Conservation (phyloP, 1,139 yeast genomes). For the Debaryomyces subglobosus region DNA sequence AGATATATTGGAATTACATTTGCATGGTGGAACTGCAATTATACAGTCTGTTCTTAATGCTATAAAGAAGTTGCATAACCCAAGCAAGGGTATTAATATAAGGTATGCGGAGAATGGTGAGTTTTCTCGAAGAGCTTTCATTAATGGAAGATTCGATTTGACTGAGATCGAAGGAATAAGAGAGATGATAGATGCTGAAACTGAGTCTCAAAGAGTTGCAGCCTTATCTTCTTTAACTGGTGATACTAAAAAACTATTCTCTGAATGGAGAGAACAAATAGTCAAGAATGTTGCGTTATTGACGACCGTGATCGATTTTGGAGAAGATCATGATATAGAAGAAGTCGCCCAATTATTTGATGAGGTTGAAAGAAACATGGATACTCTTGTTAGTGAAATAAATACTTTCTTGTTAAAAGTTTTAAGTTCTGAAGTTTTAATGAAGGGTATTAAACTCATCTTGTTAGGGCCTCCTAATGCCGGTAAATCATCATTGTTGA, state of each 20-base stretch:
- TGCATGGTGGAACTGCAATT: constrained; percentile 94
- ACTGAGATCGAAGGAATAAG: constrained; percentile 91
- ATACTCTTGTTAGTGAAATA: constrained; percentile 47
- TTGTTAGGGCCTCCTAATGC: constrained; percentile 95
- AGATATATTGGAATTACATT: constrained; percentile 80
- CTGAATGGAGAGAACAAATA: constrained; percentile 67
- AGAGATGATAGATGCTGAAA: constrained; percentile 91
- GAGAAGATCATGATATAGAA: constrained; percentile 89
- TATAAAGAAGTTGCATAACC: constrained; percentile 54
- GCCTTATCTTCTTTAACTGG: constrained; percentile 79
- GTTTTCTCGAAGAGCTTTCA: constrained; percentile 81
- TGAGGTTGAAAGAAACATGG: constrained; percentile 50
- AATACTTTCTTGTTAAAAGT: constrained; percentile 51
- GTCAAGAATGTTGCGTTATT: constrained; percentile 70
- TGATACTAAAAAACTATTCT: constrained; percentile 54
- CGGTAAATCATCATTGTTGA: constrained; percentile 88
- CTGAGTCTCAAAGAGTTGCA: constrained; percentile 81
- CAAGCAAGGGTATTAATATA: constrained; percentile 44
- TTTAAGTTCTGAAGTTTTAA: constrained; percentile 62
- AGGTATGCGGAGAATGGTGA: constrained; percentile 94
- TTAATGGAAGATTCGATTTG: constrained; percentile 67
- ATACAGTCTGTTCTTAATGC: constrained; percentile 68
- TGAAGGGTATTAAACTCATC: constrained; percentile 73
- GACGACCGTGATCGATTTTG: constrained; percentile 91
- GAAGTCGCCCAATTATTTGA: constrained; percentile 55